Base-by-base conservation (phyloP, 352 stramenopile species). In the Phytophthora multivora region DNA sequence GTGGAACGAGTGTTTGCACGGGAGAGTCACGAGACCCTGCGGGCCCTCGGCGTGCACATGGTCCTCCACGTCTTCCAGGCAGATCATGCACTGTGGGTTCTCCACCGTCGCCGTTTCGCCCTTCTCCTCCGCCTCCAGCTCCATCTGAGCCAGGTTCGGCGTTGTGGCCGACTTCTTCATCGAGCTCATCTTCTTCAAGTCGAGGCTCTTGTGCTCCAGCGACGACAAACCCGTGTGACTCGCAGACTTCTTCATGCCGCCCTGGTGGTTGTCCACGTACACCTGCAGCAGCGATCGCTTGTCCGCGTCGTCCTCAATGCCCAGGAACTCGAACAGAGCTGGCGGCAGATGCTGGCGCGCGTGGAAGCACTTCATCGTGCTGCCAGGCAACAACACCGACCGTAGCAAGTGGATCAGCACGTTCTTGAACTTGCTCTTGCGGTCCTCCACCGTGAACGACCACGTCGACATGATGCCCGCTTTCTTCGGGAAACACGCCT, bases 1-100 rank as follows among this genome's bases (percentile, higher is more conserved):
- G 69, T 91, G 84, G 67, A 91, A 93, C 28, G 74, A 68, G 61
- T 93, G 83, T 33, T 75, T 74, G 69, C 83, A 93, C 26, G 75
- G 79, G 15, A 92, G 69, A 25, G 70, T 72, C 50, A 79, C 67
- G 18, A 86, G 50, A 47, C 64, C 58, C 26, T 71, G 51, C 19
- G 64, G 48, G 9, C 66, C 46, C 6, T 67, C 51, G 16, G 57
- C 51, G 1, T 77, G 63, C 19, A 60, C 54, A 13, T 61, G 39
- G 31, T 61, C 49, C 51, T 83, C 68, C 45, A 71, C 62, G 26
- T 73, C 63, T 7, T 71, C 50, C 42, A 79, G 59, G 19, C 67
- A 69, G 49, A 86, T 72, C 53, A 79, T 70, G 40, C 77, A 86
- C 50, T 79, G 63, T 11, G 49, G 36, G 26, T 77, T 61, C 21